Conservation (phyloP, 31 red algal genomes). For the Porphyra umbilicalis region DNA sequence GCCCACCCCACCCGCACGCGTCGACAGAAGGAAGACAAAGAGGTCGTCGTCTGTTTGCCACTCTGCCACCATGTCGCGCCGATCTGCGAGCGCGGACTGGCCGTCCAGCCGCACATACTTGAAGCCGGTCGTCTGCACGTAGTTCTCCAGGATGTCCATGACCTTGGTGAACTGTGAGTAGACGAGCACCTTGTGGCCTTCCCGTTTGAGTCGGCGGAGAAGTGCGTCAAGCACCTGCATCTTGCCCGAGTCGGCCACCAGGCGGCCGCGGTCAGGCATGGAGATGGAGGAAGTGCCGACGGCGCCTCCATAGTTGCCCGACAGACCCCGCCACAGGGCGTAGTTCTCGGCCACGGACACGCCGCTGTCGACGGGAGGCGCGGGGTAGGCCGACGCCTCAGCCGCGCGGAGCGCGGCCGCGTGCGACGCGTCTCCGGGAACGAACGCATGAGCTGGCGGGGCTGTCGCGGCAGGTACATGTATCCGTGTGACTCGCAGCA, state of each 20-base stretch:
- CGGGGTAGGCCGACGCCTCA: slow-evolving; percentile 38
- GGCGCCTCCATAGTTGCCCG: slow-evolving; percentile 55
- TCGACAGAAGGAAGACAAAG: slow-evolving; percentile 90
- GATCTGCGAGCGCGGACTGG: slow-evolving; percentile 80
- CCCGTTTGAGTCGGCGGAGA: slow-evolving; percentile 52
- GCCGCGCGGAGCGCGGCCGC: slow-evolving; percentile 14
- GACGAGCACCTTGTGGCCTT: slow-evolving; percentile 80
- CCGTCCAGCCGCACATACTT: slow-evolving; percentile 94
- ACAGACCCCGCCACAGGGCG: slow-evolving; percentile 41
- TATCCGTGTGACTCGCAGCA: slow-evolving; percentile 42
- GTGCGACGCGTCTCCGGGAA: slow-evolving; percentile 33
- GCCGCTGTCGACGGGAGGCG: slow-evolving; percentile 18
- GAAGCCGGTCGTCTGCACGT: slow-evolving; percentile 49
- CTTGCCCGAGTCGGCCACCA: slow-evolving; percentile 91
- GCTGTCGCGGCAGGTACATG: slow-evolving; percentile 58
- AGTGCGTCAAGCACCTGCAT: slow-evolving; percentile 83
- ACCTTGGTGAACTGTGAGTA: slow-evolving; percentile 92
- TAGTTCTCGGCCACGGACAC: slow-evolving; percentile 2
- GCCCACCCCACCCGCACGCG: slow-evolving; percentile 92
- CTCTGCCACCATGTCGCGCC: slow-evolving; percentile 81
- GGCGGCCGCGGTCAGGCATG: slow-evolving; percentile 77
- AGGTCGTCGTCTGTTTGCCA: slow-evolving; percentile 87
- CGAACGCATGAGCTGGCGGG: slow-evolving; percentile 32
- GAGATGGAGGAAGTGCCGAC: slow-evolving; percentile 57
- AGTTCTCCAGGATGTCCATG: slow-evolving; percentile 91